Conservation (phyloP, 208 protist species). For the Ichthyophonus hoferi region DNA sequence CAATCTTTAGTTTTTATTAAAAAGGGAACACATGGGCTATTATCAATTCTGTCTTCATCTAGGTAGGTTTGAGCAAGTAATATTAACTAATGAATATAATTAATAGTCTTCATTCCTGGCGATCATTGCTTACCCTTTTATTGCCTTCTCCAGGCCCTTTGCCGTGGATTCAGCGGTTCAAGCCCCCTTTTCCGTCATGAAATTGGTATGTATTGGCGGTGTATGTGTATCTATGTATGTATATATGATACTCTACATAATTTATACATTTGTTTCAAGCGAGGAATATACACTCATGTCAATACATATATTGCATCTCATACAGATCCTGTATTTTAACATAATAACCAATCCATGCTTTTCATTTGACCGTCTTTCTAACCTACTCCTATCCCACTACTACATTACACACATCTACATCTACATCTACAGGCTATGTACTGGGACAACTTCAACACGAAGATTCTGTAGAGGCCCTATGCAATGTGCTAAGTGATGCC, state of each 20-base stretch:
- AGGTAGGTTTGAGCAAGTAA: no score
- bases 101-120: no score
- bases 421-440: conserved; percentile 70
- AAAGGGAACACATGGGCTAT: no score
- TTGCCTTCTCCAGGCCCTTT: conserved; percentile 66
- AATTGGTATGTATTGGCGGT: conserved; percentile 62
- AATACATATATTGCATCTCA: background rate
- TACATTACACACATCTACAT: background rate
- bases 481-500: conserved; percentile 11
- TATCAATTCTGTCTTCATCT: no score
- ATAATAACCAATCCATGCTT: background rate
- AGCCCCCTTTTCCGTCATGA: conserved; percentile 91
- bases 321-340: background rate
- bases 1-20: no score
- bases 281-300: background rate
- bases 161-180: conserved; percentile 75
- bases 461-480: conserved; percentile 65
- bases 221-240: background rate
- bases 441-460: conserved; percentile 88
- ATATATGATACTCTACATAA: background rate
- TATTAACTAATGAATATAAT: no score
- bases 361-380: background rate
- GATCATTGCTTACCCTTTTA: no score
- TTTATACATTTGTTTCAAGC: no score
- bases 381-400: no score